Conservation (phyloP, 495 filamentous ascomycete species). For the Podospora pseudoanserina region DNA sequence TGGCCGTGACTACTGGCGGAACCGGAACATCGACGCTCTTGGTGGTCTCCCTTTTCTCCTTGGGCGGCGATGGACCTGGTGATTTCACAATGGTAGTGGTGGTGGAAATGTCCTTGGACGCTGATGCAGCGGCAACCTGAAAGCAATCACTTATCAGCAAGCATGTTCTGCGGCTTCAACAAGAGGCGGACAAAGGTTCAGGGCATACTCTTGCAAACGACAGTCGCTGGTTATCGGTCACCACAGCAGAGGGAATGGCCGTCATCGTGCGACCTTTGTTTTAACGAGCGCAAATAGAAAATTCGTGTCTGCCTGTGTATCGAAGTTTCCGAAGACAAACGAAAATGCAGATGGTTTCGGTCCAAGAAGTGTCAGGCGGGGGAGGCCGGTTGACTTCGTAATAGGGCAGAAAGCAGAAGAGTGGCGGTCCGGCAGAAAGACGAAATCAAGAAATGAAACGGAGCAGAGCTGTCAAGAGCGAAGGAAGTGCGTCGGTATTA, state of each 20-base stretch:
- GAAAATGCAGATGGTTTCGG: constrained; percentile 1
- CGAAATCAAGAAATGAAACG: constrained; percentile 47
- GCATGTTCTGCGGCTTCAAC: not conserved
- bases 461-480: constrained; percentile 46
- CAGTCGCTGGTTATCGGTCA: constrained; percentile 45
- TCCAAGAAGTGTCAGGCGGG: constrained; percentile 9
- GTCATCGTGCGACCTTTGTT: constrained; percentile 23
- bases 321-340: not conserved
- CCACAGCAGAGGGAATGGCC: constrained; percentile 37
- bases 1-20: constrained; percentile 10
- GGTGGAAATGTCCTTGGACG: constrained; percentile 43
- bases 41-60: constrained; percentile 15
- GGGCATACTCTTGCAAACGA: constrained; percentile 59
- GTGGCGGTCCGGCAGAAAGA: constrained; percentile 13
- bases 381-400: constrained; percentile 7
- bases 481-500: constrained; percentile 43
- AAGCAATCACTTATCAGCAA: not conserved
- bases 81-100: constrained; percentile 30
- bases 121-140: constrained; percentile 50
- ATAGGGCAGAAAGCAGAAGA: constrained; percentile 9
- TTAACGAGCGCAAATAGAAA: constrained; percentile 3
- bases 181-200: not conserved
- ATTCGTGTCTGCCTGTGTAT: not conserved
- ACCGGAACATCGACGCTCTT: constrained; percentile 10
- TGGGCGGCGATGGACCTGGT: constrained; percentile 9